Percentiles rank a stretch among this genome's conserved stretches.
phyloP scores from a whole-genome alignment of 2,329 filamentous ascomycete species.

The Coniochaeta ligniaria region DNA sequence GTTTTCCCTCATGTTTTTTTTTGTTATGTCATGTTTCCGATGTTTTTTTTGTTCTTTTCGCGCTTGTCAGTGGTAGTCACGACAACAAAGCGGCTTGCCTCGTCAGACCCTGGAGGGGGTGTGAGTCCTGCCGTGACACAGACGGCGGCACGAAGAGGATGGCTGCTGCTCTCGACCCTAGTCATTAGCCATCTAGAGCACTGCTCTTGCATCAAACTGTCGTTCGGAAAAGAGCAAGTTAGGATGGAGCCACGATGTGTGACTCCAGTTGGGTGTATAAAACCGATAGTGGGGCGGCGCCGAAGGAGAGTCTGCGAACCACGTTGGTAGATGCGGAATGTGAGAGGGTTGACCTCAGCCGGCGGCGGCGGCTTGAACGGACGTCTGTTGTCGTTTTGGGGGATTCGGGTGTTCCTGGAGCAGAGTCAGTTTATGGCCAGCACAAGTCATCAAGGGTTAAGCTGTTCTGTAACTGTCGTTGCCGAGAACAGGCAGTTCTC shows the following conservation, averaged over 20 bases:
- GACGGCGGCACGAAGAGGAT: neutral
- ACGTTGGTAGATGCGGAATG: neutral
- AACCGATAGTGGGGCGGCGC: neutral
- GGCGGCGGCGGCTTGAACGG: neutral
- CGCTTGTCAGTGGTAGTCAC: neutral
- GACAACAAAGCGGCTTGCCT: neutral
- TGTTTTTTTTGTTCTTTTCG: neutral
- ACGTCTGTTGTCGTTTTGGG: slow-evolving; percentile 1
- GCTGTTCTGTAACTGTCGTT: neutral
- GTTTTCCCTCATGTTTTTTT: neutral
- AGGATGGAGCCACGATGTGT: neutral
- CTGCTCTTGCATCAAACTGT: neutral
- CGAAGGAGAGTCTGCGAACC: neutral
- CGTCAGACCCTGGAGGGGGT: neutral
- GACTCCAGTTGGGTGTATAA: neutral
- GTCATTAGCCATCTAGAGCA: neutral
- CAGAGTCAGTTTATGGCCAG: neutral
- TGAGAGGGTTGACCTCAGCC: neutral
- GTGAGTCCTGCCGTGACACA: neutral
- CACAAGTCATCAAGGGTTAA: neutral
- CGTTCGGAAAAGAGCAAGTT: neutral
- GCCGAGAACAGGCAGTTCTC: neutral
- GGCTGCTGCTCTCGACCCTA: neutral
- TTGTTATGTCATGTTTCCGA: neutral
- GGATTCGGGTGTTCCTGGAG: neutral